Evolutionary conservation across 768 basidiomycete species (phyloP), one percentile per base, ranked within the genome.

Genomic region (Rhodotorula kratochvilovae): DNA sequence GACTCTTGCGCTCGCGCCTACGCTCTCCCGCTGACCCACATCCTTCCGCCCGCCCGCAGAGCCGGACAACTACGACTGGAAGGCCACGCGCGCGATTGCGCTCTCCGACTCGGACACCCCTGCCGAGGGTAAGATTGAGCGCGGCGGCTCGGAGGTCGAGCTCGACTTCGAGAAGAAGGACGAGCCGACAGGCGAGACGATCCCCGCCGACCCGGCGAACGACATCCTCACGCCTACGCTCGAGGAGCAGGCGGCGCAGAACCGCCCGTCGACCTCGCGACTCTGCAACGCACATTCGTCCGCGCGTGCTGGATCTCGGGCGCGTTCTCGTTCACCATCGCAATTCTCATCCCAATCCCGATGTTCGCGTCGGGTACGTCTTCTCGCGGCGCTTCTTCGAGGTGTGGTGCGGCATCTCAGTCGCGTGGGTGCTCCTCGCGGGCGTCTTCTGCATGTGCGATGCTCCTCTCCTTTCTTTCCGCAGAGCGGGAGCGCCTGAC

Each of bases 61-160:
- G 84, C 90, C 91, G 0, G 91, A 89, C 58, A 80, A 90, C 78
- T 94, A 88, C 74, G 86, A 92, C 81, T 96, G 90, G 81, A 84
- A 85, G n/a, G 80, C 84, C 21, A 95, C 92, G 0, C 87, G 92
- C 16, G 84, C 85, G 0, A 90, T 96, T 80, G 92, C 57, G 77
- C 81, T 73, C n/a, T 45, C 61, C 43, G 60, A 73, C 45, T 58
- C 57, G 57, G 63, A 70, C 58, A 39, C 66, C 35, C 70, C 72
- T 48, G 42, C 50, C 54, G 63, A 64, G 36, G 45, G 57, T 73
- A 75, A 51, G 74, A 79, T 45, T 43, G 72, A 23, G 31, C 43
- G 43, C 66, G 63, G 53, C 59, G 66, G 80, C n/a, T 80, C 84
- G 66, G 61, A 64, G n/a, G 66, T 36, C 23, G 51, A 68, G 23